These are phyloP conservation scores for Paracoccidioides brasiliensis DNA, from an alignment of 2,329 filamentous ascomycete genomes.

Conservation along the genomic window DNA sequence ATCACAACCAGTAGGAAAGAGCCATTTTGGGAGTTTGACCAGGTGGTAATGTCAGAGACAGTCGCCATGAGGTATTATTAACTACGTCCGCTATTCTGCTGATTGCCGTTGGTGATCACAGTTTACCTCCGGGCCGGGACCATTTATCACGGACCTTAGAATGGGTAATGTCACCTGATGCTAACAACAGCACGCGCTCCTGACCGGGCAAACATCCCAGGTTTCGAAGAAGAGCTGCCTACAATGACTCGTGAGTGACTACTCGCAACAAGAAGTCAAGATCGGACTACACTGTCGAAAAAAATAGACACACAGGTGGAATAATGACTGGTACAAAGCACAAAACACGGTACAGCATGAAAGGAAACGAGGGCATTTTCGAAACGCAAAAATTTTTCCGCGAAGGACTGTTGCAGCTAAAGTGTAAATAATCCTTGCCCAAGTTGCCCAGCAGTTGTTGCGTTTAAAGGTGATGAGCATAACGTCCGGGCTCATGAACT, in stretches of 20 bases:
- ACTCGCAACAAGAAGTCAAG: background rate
- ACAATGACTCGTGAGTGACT: background rate
- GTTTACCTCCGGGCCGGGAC: background rate
- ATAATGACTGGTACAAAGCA: slow-evolving; percentile 2
- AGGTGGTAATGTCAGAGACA: background rate
- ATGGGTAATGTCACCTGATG: background rate
- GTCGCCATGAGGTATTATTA: background rate
- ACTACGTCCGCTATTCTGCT: background rate
- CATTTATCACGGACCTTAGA: background rate
- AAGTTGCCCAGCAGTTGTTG: background rate
- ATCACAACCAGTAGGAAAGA: background rate
- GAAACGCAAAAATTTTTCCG: background rate
- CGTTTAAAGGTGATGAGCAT: background rate
- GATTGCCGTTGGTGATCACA: background rate
- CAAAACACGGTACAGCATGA: background rate
- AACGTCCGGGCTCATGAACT: background rate
- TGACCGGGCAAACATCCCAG: background rate
- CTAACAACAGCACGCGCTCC: background rate
- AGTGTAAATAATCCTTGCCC: background rate
- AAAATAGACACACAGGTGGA: background rate
- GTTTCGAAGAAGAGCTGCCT: background rate
- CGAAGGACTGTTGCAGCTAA: background rate
- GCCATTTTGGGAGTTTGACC: background rate
- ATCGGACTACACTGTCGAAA: background rate
- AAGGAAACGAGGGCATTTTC: background rate